Evolutionary conservation across 2,329 filamentous ascomycete genomes (phyloP).

Genomic region (Fusarium sp.): DNA sequence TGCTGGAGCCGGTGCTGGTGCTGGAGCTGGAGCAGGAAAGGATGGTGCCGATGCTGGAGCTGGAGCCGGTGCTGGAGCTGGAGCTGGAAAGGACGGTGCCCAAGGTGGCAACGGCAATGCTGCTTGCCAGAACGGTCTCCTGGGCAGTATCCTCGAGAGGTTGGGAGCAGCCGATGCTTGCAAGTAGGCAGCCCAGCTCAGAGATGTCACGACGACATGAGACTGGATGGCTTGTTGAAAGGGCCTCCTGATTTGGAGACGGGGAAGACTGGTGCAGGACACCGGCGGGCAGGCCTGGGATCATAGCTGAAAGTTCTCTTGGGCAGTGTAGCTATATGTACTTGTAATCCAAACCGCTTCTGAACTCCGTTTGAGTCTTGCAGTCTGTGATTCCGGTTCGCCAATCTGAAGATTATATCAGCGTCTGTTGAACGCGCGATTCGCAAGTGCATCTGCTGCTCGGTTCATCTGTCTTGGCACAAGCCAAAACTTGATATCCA

Average conservation of each 20-base stretch:
- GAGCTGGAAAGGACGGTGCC: neutral
- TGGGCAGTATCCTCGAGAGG: neutral
- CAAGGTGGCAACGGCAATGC: too few relatives aligned
- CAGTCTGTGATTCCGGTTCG: too few relatives aligned
- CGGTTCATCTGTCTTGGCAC: neutral
- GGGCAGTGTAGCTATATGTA: slow-evolving; percentile 1
- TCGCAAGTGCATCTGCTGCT: neutral
- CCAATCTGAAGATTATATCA: neutral
- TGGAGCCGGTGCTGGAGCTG: neutral
- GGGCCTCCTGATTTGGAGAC: neutral
- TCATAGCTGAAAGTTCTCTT: neutral
- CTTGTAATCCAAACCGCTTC: neutral
- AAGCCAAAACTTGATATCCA: slow-evolving; percentile 10
- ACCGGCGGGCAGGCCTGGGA: slow-evolving; percentile 5
- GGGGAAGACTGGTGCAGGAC: slow-evolving; percentile 18
- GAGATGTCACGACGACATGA: too few relatives aligned
- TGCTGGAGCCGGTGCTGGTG: neutral
- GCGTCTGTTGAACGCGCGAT: neutral
- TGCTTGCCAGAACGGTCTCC: neutral
- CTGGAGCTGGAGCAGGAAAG: neutral
- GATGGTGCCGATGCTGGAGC: neutral
- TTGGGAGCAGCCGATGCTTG: neutral
- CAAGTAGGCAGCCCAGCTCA: neutral
- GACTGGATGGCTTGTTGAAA: neutral
- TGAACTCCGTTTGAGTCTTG: neutral